Evolutionary conservation across 352 stramenopile species (phyloP).

Genomic region (Pythium rishiriense): DNA sequence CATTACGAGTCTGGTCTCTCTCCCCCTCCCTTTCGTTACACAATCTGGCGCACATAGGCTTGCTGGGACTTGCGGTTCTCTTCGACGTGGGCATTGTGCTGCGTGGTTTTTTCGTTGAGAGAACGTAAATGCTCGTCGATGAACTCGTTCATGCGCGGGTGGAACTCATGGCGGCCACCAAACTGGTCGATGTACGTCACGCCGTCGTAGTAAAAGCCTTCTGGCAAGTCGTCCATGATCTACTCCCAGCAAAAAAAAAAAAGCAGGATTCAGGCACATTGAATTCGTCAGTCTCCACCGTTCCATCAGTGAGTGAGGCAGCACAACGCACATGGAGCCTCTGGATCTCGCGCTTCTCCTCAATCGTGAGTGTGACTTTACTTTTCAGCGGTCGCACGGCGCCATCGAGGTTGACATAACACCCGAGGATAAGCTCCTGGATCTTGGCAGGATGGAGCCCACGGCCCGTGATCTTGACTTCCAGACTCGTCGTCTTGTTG

Average conservation of each 20-base stretch:
- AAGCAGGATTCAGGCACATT: not conserved
- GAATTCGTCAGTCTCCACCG: not conserved
- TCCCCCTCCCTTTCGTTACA: too few relatives aligned
- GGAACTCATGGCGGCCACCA: constrained; percentile 70
- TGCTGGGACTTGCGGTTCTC: constrained; percentile 50
- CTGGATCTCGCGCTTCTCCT: constrained; percentile 74
- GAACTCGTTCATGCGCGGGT: constrained; percentile 67
- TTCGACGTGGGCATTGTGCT: constrained; percentile 50
- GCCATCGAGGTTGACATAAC: constrained; percentile 48
- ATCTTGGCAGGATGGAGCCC: constrained; percentile 45
- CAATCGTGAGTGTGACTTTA: constrained; percentile 42
- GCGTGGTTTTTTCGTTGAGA: constrained; percentile 42
- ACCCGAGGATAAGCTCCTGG: constrained; percentile 55
- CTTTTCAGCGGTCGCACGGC: constrained; percentile 39
- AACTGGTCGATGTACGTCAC: constrained; percentile 76
- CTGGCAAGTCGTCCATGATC: constrained; percentile 65
- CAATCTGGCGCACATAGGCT: constrained; percentile 35
- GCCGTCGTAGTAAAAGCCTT: constrained; percentile 73
- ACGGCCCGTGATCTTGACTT: constrained; percentile 52
- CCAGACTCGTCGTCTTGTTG: constrained; percentile 17
- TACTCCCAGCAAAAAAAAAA: constrained; percentile 22
- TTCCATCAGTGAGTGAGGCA: not conserved
- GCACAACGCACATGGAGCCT: constrained; percentile 55
- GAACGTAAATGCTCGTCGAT: constrained; percentile 57
- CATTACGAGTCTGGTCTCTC: too few relatives aligned